Conservation (phyloP, 495 filamentous ascomycete genomes). For the Trichocladium uniseriatum region DNA sequence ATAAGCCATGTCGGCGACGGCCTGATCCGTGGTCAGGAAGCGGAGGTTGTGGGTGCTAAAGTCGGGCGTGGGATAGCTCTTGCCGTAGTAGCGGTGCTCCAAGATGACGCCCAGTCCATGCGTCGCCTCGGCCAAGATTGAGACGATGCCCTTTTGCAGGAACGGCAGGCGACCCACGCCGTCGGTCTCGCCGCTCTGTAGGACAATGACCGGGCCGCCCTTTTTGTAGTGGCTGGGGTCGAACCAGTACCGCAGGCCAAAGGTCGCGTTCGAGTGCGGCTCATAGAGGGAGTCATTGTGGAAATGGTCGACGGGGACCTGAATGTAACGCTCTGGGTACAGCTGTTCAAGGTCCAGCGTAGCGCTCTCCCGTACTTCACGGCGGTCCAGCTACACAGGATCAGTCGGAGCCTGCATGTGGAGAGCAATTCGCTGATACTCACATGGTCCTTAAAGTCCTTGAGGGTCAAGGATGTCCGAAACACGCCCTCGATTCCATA, state of each 20-base stretch:
- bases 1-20: too few relatives aligned
- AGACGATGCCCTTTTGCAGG: constrained; percentile 60
- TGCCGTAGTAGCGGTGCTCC: constrained; percentile 68
- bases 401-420: too few relatives aligned
- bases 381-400: too few relatives aligned
- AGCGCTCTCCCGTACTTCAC: too few relatives aligned
- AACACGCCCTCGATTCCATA: too few relatives aligned
- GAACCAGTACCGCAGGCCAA: constrained; percentile 64
- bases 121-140: constrained; percentile 52
- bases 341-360: too few relatives aligned
- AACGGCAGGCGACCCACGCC: constrained; percentile 49
- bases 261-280: constrained; percentile 53
- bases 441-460: too few relatives aligned
- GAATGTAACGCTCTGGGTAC: too few relatives aligned
- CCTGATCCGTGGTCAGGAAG: too few relatives aligned
- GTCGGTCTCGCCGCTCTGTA: constrained; percentile 55
- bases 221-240: constrained; percentile 54
- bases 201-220: constrained; percentile 64
- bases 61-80: constrained; percentile 49
- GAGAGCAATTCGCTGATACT: too few relatives aligned
- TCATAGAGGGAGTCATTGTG: constrained; percentile 59
- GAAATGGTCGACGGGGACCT: constrained; percentile 66
- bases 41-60: too few relatives aligned
- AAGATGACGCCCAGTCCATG: constrained; percentile 63
- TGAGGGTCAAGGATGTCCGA: too few relatives aligned